These are phyloP conservation scores for Phytophthora gonapodyides DNA, from an alignment of 352 stramenopile genomes.

Conservation along the genomic window DNA sequence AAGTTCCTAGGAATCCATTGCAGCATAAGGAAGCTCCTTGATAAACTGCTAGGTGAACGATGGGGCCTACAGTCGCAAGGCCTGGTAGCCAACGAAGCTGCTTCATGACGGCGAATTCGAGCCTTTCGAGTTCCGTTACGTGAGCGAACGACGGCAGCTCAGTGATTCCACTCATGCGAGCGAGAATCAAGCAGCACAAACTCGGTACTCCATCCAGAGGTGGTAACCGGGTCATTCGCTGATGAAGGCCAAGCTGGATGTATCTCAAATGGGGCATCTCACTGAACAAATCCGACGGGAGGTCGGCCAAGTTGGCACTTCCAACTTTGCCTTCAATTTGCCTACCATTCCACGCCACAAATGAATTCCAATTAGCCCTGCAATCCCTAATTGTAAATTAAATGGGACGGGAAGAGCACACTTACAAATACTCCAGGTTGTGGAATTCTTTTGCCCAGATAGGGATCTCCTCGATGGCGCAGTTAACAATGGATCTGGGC, in stretches of 20 bases:
- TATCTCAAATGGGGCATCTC: constrained; percentile 38
- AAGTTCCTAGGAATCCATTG: constrained; percentile 39
- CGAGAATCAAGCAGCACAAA: constrained; percentile 39
- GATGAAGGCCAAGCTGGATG: constrained; percentile 43
- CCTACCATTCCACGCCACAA: constrained; percentile 16
- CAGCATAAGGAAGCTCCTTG: constrained; percentile 37
- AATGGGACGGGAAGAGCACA: not conserved
- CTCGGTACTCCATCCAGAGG: constrained; percentile 35
- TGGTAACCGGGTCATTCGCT: constrained; percentile 29
- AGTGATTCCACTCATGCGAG: constrained; percentile 22
- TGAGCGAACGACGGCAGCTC: constrained; percentile 35
- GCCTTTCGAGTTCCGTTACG: constrained; percentile 22
- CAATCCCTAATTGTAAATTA: too few relatives aligned
- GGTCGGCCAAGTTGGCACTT: constrained; percentile 24
- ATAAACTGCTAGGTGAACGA: constrained; percentile 36
- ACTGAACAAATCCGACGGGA: constrained; percentile 40
- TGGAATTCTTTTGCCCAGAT: constrained; percentile 39
- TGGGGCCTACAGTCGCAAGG: constrained; percentile 11
- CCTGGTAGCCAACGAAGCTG: constrained; percentile 28
- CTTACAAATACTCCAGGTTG: constrained; percentile 49
- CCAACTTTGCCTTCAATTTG: constrained; percentile 49
- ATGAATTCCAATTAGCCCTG: not conserved
- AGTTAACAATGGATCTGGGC: constrained; percentile 38
- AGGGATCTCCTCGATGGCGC: constrained; percentile 31
- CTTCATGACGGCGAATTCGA: constrained; percentile 32